A percentile compares a stretch with the other conserved stretches of the same genome.
phyloP scores from a whole-genome alignment of 768 basidiomycete genomes.

The Rhizopogon vinicolor region DNA sequence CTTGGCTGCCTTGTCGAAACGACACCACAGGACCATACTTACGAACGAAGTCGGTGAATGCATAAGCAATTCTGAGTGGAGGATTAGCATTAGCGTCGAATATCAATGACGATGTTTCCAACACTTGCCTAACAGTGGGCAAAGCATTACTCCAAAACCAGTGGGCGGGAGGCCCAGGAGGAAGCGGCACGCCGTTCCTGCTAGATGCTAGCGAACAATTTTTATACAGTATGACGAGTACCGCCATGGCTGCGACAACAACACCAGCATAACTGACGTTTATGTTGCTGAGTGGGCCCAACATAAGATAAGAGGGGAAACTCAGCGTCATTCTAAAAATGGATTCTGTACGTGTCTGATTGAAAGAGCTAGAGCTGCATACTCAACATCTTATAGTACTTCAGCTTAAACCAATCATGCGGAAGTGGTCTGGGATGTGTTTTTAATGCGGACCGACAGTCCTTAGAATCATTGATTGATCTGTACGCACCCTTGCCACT shows the following conservation, averaged over 20 bases:
- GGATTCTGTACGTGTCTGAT: background rate
- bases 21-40: slow-evolving; percentile 57
- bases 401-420: too few species aligned
- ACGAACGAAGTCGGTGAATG: slow-evolving; percentile 48
- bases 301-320: slow-evolving; percentile 27
- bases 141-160: slow-evolving; percentile 14
- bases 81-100: background rate
- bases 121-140: slow-evolving; percentile 1
- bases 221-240: background rate
- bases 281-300: slow-evolving; percentile 27
- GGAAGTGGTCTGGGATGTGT: too few species aligned
- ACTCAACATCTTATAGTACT: slow-evolving; percentile 24
- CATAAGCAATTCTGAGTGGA: slow-evolving; percentile 9
- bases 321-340: slow-evolving; percentile 14
- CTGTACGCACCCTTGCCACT: too few species aligned
- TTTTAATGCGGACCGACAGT: too few species aligned
- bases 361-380: too few species aligned
- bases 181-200: slow-evolving; percentile 9
- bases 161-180: slow-evolving; percentile 13
- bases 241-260: slow-evolving; percentile 35
- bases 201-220: background rate
- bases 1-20: slow-evolving; percentile 38
- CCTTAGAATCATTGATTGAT: too few species aligned
- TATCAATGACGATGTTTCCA: background rate
- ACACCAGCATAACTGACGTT: slow-evolving; percentile 41